Evolutionary conservation across 805 yeast genomes (phyloP).

Genomic region (Hanseniaspora thailandica): DNA sequence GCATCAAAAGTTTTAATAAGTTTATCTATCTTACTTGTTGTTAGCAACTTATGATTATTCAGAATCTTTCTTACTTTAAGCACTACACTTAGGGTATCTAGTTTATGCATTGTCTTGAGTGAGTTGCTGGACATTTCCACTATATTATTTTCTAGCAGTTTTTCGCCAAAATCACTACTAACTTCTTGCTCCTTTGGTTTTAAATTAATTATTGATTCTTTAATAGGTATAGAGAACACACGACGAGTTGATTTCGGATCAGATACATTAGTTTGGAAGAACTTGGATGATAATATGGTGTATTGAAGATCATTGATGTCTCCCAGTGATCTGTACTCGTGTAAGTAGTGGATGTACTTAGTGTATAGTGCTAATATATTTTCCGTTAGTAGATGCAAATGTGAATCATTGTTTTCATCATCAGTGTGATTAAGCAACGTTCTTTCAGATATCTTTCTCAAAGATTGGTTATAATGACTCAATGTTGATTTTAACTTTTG

Average conservation of each 20-base stretch:
- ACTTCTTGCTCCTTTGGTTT: neutral
- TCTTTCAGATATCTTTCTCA: neutral
- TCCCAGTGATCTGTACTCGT: neutral
- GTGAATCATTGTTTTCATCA: neutral
- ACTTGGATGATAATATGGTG: slow-evolving; percentile 35
- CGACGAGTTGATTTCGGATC: slow-evolving; percentile 17
- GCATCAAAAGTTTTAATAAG: neutral
- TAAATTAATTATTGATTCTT: slow-evolving; percentile 14
- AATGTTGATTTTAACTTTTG: neutral
- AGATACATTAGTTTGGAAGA: slow-evolving; percentile 19
- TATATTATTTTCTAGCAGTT: neutral
- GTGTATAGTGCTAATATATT: neutral
- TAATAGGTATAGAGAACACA: slow-evolving; percentile 3
- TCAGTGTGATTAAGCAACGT: neutral
- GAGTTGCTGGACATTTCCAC: neutral
- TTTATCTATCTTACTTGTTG: neutral
- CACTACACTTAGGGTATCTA: neutral
- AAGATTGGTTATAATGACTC: neutral
- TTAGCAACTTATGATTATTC: neutral
- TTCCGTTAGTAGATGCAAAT: neutral
- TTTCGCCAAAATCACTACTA: slow-evolving; percentile 1
- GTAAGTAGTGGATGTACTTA: neutral
- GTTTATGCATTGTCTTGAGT: neutral
- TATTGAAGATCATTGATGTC: slow-evolving; percentile 41
- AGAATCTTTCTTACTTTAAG: neutral